Base-by-base conservation (phyloP, 208 protist genomes). In the Leishmania mexicana region DNA sequence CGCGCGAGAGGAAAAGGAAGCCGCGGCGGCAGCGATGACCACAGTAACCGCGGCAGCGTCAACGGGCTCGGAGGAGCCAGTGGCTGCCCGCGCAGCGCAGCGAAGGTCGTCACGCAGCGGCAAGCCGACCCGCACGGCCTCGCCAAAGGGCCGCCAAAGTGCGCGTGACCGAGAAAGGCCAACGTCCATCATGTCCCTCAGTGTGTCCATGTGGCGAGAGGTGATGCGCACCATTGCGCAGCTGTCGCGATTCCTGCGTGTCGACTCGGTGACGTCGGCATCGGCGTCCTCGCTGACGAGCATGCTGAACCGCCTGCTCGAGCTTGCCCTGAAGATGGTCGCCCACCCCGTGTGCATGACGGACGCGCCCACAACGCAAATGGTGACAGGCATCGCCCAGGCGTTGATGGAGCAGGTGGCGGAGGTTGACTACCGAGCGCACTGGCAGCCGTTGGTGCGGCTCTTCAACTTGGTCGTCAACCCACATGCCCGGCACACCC, bases 141-240 rank as follows among this genome's bases (percentile, higher is more conserved):
- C 53, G 38, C 8, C 75, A 28, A 78, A 78, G 54, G 57, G 75
- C 31, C 57, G 75, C 40, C 75, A 68, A 24, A 47, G 42, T 38
- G 72, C 71, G 31, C 70, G 79, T 31, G 71, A 73, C 28, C 40
- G 62, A 35, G 47, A 67, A 45, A 76, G 74, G 31, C 78, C 76
- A 21, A 83, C 81, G 65, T 87, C 88, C 0, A 87, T 95, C 51
- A 94, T 96, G 89, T 87, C 87, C 51, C 94, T 98, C 77, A 89
- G 79, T 58, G 79, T 96, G 38, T 76, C 88, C n/a, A 96, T 95
- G 89, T 98, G 95, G 95, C 89, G 91, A 71, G 93, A 96, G 78
- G 80, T 98, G 76, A 96, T 98, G 73, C 92, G 88, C 45, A 96
- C 93, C 8, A 90, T 96, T 57, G 88, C 92, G 6, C 79, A 92